Base-by-base conservation (phyloP, 2,329 filamentous ascomycete genomes). In the Stenocarpella maydis region DNA sequence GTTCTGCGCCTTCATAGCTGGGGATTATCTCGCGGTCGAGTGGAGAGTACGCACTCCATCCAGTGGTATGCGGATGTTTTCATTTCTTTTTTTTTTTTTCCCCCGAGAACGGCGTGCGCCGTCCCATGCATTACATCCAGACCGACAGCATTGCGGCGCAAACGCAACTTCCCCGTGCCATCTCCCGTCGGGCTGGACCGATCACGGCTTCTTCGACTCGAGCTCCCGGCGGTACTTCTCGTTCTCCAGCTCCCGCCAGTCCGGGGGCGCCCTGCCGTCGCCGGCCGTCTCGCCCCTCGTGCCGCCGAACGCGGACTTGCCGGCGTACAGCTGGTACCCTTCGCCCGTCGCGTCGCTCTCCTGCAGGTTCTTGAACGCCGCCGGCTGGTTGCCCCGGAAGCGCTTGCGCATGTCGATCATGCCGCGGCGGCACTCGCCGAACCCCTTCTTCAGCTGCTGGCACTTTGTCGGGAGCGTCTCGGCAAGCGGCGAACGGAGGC, bases 371-470 rank as follows among this genome's bases (percentile, higher is more conserved):
- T 83, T 85, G 73, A 91, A 88, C 28, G 89, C 86, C 73, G 97
- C 90, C 66, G 96, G 94, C 79, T 94, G 89, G 83, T 98, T 98
- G 69, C 96, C 96, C 68, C 96, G 89, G 82, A 99, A 98, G 41
- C 96, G 92, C 84, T 98, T 98, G 80, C 96, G 93, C 96, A 99
- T 99, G 80, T 99, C 96, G 75, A 98, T 92, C 89, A 97, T 90
- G 73, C 96, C 96, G 73, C 95, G 92, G 78, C 97, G 97, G 87
- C 96, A 99, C 79, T 98, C 93, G 79, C 93, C 92, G 76, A 97
- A 96, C 54, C 94, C 94, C 80, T 94, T 95, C 80, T 95, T 94
- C 71, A 99, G 87, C 81, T 98, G 95, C 79, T 95, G 94, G 82
- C 96, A 99, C 81, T 92, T 91, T 28, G 88, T 91, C 24, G 96